Evolutionary conservation across 768 basidiomycete species (phyloP).

Genomic region (Boletus vinaceobasis): DNA sequence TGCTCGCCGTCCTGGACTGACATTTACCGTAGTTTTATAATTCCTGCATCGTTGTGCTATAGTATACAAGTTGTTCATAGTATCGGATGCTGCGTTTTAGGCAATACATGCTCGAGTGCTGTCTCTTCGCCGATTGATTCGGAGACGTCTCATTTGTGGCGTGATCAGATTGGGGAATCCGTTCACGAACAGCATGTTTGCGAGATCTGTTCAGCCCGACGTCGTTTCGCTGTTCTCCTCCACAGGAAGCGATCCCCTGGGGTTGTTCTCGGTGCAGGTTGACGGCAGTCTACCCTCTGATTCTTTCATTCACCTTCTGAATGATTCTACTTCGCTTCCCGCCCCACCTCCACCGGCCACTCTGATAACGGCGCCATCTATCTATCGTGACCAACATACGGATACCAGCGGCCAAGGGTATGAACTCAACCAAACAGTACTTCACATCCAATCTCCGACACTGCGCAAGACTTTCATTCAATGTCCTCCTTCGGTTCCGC

Average conservation of each 20-base stretch:
- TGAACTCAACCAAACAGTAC: conserved; percentile 58
- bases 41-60: conserved; percentile 3
- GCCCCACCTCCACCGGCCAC: conserved; percentile 43
- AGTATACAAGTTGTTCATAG: conserved; percentile 2
- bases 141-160: conserved; percentile 13
- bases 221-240: conserved; percentile 76
- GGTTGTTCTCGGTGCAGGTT: conserved; percentile 46
- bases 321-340: conserved; percentile 53
- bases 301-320: conserved; percentile 62
- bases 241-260: conserved; percentile 58
- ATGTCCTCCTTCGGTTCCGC: conserved; percentile 43
- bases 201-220: conserved; percentile 54
- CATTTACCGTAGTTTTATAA: conserved; percentile 1
- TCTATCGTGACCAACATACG: conserved; percentile 27
- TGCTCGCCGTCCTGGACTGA: background rate
- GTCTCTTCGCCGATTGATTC: conserved; percentile 1
- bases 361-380: conserved; percentile 42
- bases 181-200: conserved; percentile 42
- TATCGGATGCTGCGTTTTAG: background rate
- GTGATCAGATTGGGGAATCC: conserved; percentile 19
- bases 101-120: background rate
- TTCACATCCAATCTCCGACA: conserved; percentile 79
- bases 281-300: conserved; percentile 56
- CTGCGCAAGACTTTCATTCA: conserved; percentile 64
- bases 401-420: conserved; percentile 34